A percentile compares a stretch with the other conserved stretches of the same genome.
Conservation (phyloP, 75 land plant species). For the Pinus tabuliformis region DNA sequence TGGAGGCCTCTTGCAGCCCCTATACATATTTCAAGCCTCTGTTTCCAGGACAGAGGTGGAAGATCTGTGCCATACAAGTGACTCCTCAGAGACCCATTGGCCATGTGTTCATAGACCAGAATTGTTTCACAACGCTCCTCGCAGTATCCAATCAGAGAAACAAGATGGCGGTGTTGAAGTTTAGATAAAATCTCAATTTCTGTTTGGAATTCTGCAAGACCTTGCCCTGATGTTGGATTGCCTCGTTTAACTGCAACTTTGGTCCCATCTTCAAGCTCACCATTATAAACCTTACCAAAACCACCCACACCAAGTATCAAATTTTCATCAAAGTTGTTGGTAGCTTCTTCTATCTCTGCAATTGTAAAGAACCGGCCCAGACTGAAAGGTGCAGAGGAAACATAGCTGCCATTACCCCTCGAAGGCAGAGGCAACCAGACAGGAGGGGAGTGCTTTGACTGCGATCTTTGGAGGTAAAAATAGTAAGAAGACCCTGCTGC, state of each 20-base stretch:
- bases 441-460: constrained; percentile 36
- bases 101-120: constrained; percentile 94
- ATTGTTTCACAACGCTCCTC: constrained; percentile 72
- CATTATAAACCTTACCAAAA: constrained; percentile 81
- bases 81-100: constrained; percentile 74
- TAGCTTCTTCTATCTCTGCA: constrained; percentile 65
- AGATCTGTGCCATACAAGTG: constrained; percentile 76
- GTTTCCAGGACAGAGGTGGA: constrained; percentile 70
- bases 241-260: constrained; percentile 80
- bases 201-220: constrained; percentile 72
- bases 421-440: constrained; percentile 53
- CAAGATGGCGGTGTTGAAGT: constrained; percentile 84
- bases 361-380: constrained; percentile 64
- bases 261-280: constrained; percentile 59
- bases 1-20: constrained; percentile 86
- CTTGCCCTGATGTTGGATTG: constrained; percentile 63
- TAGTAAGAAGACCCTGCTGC: constrained; percentile 40
- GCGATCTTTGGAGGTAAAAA: constrained; percentile 21
- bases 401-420: constrained; percentile 36
- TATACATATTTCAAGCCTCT: constrained; percentile 85
- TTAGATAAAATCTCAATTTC: constrained; percentile 83
- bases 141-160: constrained; percentile 85
- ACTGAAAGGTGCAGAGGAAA: constrained; percentile 36
- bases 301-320: constrained; percentile 82
- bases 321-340: constrained; percentile 62